Percentiles rank a stretch among this genome's conserved stretches.
phyloP scores from a whole-genome alignment of 768 basidiomycete genomes.

The Mycena epipterygia region DNA sequence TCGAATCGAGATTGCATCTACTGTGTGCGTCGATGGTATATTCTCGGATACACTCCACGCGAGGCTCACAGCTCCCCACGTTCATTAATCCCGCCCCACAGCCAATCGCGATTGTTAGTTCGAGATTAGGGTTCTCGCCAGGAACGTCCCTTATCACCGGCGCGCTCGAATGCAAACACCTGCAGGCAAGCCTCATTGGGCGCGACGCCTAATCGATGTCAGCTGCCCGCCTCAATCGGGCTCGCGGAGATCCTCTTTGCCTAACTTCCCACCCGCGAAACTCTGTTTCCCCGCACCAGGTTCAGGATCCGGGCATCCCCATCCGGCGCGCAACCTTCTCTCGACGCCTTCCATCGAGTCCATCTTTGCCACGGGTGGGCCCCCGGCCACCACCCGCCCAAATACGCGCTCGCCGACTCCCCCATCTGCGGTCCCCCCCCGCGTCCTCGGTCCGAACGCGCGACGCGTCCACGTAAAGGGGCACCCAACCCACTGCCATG shows the following conservation, averaged over 20 bases:
- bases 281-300: conserved; percentile 36
- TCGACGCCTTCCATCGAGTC: conserved; percentile 19
- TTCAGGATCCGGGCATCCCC: conserved; percentile 28
- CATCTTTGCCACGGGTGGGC: conserved; percentile 7
- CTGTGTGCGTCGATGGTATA: conserved; percentile 17
- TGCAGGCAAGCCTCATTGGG: conserved; percentile 10
- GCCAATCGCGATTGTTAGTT: not conserved
- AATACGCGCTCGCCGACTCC: not conserved
- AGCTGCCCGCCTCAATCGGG: conserved; percentile 18
- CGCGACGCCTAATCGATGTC: conserved; percentile 32
- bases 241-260: not conserved
- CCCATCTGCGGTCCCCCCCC: not conserved
- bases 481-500: not conserved
- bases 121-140: conserved; percentile 17
- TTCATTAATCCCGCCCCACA: not conserved
- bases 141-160: conserved; percentile 26
- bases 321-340: conserved; percentile 3
- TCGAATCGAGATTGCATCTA: not conserved
- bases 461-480: conserved; percentile 28
- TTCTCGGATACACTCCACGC: conserved; percentile 21
- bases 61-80: conserved; percentile 7
- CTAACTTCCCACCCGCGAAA: conserved; percentile 14
- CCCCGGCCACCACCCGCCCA: conserved; percentile 24
- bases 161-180: conserved; percentile 13
- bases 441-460: conserved; percentile 15